Percentiles rank a stretch among this genome's conserved stretches.
phyloP scores from a whole-genome alignment of 2,329 filamentous ascomycete genomes.

The Akanthomyces muscarius region DNA sequence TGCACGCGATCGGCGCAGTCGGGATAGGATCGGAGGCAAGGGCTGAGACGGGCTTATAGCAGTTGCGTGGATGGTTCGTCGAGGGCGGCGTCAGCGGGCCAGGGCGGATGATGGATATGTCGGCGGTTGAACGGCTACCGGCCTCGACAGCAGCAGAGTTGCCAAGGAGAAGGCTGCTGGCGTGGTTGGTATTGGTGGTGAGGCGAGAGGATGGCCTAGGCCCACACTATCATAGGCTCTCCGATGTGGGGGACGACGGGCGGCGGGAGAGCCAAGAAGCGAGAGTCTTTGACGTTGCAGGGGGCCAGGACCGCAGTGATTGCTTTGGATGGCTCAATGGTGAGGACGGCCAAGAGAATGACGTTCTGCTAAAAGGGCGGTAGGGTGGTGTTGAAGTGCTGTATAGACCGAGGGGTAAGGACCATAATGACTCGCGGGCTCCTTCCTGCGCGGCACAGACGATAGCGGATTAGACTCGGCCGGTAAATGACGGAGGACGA shows the following conservation, averaged over 20 bases:
- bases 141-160: conserved; percentile 1
- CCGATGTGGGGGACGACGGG: conserved; percentile 1
- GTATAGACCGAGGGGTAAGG: not conserved
- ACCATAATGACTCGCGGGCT: conserved; percentile 4
- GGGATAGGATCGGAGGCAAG: not conserved
- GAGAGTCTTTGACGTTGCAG: not conserved
- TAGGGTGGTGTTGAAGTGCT: not conserved
- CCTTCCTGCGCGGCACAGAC: not conserved
- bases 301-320: not conserved
- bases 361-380: not conserved
- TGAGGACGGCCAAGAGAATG: not conserved
- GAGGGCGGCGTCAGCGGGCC: not conserved
- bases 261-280: not conserved
- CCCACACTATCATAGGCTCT: conserved; percentile 2
- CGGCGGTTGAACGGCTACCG: not conserved
- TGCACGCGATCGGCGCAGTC: conserved; percentile 10
- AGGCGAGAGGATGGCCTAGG: not conserved
- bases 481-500: not conserved
- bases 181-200: not conserved
- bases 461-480: not conserved
- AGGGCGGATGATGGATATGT: not conserved
- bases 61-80: not conserved
- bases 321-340: not conserved
- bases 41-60: not conserved
- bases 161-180: not conserved